Base-by-base conservation (phyloP, 768 basidiomycete species). In the Ephemerocybe angulata region DNA sequence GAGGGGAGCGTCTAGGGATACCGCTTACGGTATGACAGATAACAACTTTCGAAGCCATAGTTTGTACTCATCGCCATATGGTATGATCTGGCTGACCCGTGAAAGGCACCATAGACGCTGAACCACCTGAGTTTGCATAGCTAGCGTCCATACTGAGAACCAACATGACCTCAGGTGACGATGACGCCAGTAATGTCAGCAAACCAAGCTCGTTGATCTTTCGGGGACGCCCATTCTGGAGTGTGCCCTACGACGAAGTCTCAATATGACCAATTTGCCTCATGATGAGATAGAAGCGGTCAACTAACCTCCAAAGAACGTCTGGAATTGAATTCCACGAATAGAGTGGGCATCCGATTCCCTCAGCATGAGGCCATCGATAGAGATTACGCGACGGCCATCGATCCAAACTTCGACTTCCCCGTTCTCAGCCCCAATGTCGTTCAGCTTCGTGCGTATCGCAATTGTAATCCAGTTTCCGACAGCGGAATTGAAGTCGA, bases 311-410 rank as follows among this genome's bases (percentile, higher is more conserved):
- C 87, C 88, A 58, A 91, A 91, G 73, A 90, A 91, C 0, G 88
- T 89, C 67, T 88, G 82, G 49, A 87, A 81, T 65, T 87, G 87
- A 65, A 86, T 80, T 7, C 88, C 88, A 53, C 82, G 82, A 52
- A 90, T 79, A 50, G 69, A 73, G 1, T 76, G 74, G 1, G 71
- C 73, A 6, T 60, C 65, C n/a, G 68, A 63, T 3, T 68, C 62
- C 11, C 84, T 75, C 4, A 89, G 63, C 3, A 72, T 66, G 1
- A 92, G 65, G 0, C 80, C 79, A 1, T 64, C 62, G 1, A 79
- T 72, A n/a, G 59, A 62, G 7, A 90, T 80, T 3, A 84, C 83
- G 1, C 76, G 77, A 10, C 65, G 58, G 0, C 87, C 88, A 58
- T 90, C 80, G 7, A 88, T 72, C 72, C 76, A 86, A 1, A 90